A percentile compares a stretch with the other conserved stretches of the same genome.
These are phyloP conservation scores for Russula sp. DNA, from an alignment of 768 basidiomycete species.

Conservation along the genomic window DNA sequence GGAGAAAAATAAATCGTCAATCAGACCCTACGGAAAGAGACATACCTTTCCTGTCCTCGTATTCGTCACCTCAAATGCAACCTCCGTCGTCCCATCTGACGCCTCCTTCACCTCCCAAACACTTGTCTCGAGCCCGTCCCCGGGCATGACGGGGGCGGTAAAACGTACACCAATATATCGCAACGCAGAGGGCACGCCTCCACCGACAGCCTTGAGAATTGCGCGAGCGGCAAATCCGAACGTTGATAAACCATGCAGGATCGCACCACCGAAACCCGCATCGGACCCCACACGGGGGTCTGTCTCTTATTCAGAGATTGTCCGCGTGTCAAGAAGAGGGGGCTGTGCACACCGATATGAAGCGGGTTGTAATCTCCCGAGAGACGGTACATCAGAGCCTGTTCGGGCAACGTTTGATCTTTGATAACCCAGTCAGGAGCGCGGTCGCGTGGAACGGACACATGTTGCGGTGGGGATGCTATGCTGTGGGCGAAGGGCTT, in stretches of 20 bases:
- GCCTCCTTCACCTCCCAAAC: slow-evolving; percentile 71
- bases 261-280: slow-evolving; percentile 78
- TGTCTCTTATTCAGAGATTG: slow-evolving; percentile 31
- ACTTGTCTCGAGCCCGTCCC: slow-evolving; percentile 73
- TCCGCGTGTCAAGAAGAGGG: not conserved
- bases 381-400: slow-evolving; percentile 48
- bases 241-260: slow-evolving; percentile 80
- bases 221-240: slow-evolving; percentile 82
- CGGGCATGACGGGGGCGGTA: slow-evolving; percentile 80
- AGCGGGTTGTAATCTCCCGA: slow-evolving; percentile 54
- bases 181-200: slow-evolving; percentile 57
- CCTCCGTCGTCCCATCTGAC: slow-evolving; percentile 39
- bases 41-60: slow-evolving; percentile 41
- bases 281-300: slow-evolving; percentile 72
- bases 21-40: not conserved
- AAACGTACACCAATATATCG: slow-evolving; percentile 72
- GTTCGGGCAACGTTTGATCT: slow-evolving; percentile 43
- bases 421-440: slow-evolving; percentile 43
- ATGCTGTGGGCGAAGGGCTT: slow-evolving; percentile 43
- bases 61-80: slow-evolving; percentile 43
- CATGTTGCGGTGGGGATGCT: slow-evolving; percentile 39
- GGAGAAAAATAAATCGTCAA: not conserved
- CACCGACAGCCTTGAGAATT: slow-evolving; percentile 60
- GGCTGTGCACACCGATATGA: slow-evolving; percentile 42
- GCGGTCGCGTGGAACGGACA: slow-evolving; percentile 40